Percentiles rank a stretch among this genome's conserved stretches.
phyloP scores from a whole-genome alignment of 495 filamentous ascomycete genomes.

The Penicillium pancosmium region DNA sequence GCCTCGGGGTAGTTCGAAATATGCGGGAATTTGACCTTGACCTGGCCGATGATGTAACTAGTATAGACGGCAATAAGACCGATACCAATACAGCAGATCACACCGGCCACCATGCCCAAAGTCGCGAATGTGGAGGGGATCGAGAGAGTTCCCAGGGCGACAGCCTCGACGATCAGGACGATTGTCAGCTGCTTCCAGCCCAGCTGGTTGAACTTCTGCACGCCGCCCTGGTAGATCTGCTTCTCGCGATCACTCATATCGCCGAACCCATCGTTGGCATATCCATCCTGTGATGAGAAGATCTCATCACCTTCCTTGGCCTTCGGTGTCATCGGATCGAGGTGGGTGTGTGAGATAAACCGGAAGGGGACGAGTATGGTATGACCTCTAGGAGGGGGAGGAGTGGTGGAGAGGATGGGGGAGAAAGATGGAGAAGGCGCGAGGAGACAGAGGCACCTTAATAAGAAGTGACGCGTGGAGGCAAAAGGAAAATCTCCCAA shows the following conservation, averaged over 20 bases:
- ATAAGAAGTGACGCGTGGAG: background rate
- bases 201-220: conserved; percentile 25
- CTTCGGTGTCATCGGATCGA: conserved; percentile 3
- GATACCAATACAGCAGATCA: conserved; percentile 54
- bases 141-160: conserved; percentile 59
- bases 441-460: background rate
- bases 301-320: background rate
- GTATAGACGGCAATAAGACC: conserved; percentile 70
- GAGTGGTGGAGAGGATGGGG: background rate
- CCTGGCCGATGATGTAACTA: conserved; percentile 66
- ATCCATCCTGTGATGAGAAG: conserved; percentile 1
- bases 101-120: conserved; percentile 56
- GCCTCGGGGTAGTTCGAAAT: conserved; percentile 66
- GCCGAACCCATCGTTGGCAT: conserved; percentile 2
- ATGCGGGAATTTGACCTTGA: conserved; percentile 64
- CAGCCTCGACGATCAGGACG: conserved; percentile 60
- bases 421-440: background rate
- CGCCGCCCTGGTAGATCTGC: conserved; percentile 11
- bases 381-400: background rate
- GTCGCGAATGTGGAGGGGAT: conserved; percentile 57
- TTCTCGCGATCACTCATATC: conserved; percentile 4
- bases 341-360: background rate
- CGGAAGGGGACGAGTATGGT: background rate
- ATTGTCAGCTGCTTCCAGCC: conserved; percentile 33
- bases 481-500: background rate